These are phyloP conservation scores for Diaporthe sp. DNA, from an alignment of 2,329 filamentous ascomycete genomes.

Conservation along the genomic window DNA sequence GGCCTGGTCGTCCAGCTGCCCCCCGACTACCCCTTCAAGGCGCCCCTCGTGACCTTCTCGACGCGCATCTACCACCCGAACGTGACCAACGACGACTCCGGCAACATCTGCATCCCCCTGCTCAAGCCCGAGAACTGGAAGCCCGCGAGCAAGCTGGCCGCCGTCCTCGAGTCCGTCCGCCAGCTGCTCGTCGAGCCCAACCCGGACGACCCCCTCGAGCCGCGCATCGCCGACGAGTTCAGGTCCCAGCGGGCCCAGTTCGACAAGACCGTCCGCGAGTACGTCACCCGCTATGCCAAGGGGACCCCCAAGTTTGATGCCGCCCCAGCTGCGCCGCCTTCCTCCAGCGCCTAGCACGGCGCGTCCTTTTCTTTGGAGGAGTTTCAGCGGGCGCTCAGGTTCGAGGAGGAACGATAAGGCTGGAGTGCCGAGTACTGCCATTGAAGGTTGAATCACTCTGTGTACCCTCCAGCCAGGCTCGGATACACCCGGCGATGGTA, in stretches of 20 bases:
- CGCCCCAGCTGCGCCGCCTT: neutral
- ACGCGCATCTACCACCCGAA: constrained; percentile 98
- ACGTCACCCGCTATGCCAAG: constrained; percentile 78
- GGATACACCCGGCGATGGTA: neutral
- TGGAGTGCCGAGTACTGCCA: no score
- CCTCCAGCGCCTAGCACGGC: neutral
- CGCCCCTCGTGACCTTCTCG: constrained; percentile 80
- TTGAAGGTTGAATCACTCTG: neutral
- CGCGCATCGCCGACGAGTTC: constrained; percentile 86
- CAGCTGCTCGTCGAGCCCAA: constrained; percentile 83
- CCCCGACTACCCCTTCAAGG: constrained; percentile 89
- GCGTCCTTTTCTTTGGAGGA: no score
- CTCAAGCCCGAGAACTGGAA: constrained; percentile 93
- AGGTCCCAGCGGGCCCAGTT: constrained; percentile 74
- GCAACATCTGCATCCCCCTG: constrained; percentile 86
- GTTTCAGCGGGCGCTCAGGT: no score
- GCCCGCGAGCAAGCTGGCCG: constrained; percentile 79
- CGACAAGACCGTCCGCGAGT: constrained; percentile 79
- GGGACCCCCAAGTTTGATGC: constrained; percentile 49
- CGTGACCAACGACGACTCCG: constrained; percentile 86
- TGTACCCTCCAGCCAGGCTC: neutral
- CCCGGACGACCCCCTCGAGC: constrained; percentile 90
- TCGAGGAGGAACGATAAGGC: neutral
- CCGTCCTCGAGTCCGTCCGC: constrained; percentile 81
- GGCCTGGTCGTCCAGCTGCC: constrained; percentile 79